Evolutionary conservation across 2,329 filamentous ascomycete genomes (phyloP).

Genomic region (Aspergillus piperis): DNA sequence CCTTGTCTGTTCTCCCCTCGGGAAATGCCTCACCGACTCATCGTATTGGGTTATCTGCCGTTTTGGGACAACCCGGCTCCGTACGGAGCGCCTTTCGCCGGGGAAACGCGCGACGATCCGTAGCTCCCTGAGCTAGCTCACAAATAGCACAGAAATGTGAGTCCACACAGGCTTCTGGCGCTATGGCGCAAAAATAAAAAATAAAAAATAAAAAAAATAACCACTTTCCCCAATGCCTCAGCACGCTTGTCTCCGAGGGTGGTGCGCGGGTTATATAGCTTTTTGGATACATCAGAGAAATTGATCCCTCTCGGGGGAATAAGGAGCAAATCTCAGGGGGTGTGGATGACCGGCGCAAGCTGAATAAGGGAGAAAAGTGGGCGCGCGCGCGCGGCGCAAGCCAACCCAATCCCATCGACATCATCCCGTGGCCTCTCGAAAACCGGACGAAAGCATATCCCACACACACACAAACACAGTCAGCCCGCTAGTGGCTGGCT

Average conservation of each 20-base stretch:
- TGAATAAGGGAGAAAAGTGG: no score
- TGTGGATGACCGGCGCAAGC: not conserved
- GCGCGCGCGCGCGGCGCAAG: not conserved
- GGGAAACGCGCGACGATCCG: not conserved
- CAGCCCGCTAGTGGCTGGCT: not conserved
- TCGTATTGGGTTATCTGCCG: constrained; percentile 3
- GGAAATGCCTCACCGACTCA: constrained; percentile 10
- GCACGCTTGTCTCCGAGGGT: not conserved
- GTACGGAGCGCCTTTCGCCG: not conserved
- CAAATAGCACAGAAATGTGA: no score
- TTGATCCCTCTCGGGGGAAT: constrained; percentile 2
- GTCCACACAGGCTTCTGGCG: not conserved
- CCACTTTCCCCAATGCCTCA: not conserved
- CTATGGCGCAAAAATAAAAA: not conserved
- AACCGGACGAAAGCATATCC: not conserved
- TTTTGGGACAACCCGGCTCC: constrained; percentile 7
- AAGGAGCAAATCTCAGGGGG: not conserved
- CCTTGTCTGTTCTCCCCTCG: not conserved
- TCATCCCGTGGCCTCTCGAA: not conserved
- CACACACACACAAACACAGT: not conserved
- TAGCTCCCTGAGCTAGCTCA: constrained; percentile 7
- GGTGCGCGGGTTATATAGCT: constrained; percentile 10
- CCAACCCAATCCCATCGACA: not conserved
- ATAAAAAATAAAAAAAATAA: no score
- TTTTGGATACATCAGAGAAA: constrained; percentile 18